A percentile compares a stretch with the other conserved stretches of the same genome.
phyloP scores from a whole-genome alignment of 192 early-diverging fungal genomes.

The Coemansia sp. region DNA sequence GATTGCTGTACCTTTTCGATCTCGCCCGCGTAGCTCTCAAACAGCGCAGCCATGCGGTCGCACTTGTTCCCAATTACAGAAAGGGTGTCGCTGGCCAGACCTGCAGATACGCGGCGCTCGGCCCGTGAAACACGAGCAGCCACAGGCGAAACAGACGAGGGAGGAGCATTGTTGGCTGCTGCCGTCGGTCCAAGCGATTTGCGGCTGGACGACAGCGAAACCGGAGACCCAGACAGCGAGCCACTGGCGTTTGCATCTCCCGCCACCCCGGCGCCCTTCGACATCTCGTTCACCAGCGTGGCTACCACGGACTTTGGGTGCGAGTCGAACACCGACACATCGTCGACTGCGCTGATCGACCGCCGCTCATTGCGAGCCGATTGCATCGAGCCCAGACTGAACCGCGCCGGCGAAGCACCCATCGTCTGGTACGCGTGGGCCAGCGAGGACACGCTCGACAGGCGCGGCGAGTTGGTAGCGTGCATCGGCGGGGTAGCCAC shows the following conservation, averaged over 20 bases:
- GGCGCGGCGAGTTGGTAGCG: constrained; percentile 21
- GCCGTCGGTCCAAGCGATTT: constrained; percentile 18
- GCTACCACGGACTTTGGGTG: constrained; percentile 46
- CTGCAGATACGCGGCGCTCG: constrained; percentile 45
- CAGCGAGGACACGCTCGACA: constrained; percentile 29
- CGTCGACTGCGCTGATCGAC: constrained; percentile 42
- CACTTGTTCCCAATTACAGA: constrained; percentile 46
- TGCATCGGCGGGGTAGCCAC: constrained; percentile 2
- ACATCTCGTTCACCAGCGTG: constrained; percentile 48
- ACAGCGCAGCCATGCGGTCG: constrained; percentile 38
- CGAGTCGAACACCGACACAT: constrained; percentile 23
- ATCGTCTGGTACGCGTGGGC: constrained; percentile 19
- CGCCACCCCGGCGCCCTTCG: constrained; percentile 1
- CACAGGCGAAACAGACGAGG: not conserved
- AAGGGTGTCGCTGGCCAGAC: constrained; percentile 40
- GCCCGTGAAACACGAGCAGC: constrained; percentile 30
- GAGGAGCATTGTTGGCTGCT: not conserved
- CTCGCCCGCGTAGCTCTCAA: constrained; percentile 38
- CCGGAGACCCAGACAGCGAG: constrained; percentile 8
- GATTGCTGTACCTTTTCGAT: constrained; percentile 23
- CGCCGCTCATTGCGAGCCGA: constrained; percentile 24
- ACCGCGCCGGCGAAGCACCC: constrained; percentile 17
- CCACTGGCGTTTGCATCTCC: not conserved
- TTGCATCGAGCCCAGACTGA: constrained; percentile 35
- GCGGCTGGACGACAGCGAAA: constrained; percentile 10